Percentiles rank a stretch among this genome's conserved stretches.
These are phyloP conservation scores for Aechmea fasciata DNA, from an alignment of 176 grass and related monocot genomes.

Conservation along the genomic window DNA sequence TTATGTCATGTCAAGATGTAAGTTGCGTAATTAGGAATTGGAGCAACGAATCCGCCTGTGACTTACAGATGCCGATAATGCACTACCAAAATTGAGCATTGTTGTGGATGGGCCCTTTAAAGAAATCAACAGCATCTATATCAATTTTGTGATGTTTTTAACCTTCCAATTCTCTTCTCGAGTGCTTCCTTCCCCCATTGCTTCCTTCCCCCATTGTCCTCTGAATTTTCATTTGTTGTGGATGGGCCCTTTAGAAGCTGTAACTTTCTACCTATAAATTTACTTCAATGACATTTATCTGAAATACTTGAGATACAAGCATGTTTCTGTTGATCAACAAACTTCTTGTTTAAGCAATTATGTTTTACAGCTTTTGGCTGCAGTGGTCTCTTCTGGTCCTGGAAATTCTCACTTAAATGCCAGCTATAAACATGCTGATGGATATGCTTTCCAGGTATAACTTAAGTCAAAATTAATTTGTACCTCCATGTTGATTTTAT, in stretches of 20 bases:
- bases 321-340: conserved; percentile 2
- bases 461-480: not conserved
- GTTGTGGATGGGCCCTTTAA: not conserved
- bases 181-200: not conserved
- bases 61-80: no score
- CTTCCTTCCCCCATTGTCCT: not conserved
- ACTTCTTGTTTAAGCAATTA: conserved; percentile 5
- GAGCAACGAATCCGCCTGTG: no score
- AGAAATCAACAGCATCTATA: not conserved
- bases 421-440: conserved; percentile 76
- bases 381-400: conserved; percentile 65
- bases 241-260: no score
- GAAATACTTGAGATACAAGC: no score
- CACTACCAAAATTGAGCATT: no score
- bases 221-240: no score
- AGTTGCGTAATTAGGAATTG: no score
- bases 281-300: no score
- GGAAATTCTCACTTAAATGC: conserved; percentile 60
- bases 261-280: no score
- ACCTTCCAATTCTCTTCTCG: not conserved
- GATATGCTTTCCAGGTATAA: conserved; percentile 68
- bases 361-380: conserved; percentile 67
- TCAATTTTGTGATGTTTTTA: not conserved
- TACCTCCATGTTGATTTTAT: conserved; percentile 1
- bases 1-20: no score